Percentiles rank a stretch among this genome's conserved stretches.
Conservation (phyloP, 2,329 filamentous ascomycete species). For the Volutella citrinella region DNA sequence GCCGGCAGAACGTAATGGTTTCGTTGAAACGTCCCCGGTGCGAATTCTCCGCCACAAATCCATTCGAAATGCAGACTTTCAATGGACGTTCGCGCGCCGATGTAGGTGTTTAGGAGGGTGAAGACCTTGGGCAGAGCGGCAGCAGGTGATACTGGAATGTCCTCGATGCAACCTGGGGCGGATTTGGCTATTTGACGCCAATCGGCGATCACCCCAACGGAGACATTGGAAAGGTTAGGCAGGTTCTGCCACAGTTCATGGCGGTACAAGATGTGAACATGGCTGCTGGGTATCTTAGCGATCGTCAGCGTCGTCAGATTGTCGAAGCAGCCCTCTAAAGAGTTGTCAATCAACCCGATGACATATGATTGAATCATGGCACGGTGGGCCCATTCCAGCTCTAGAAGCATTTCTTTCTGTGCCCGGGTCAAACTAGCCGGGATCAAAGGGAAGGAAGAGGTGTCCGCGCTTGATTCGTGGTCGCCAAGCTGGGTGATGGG, state of each 20-base stretch:
- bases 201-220: conserved; percentile 61
- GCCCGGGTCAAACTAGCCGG: conserved; percentile 55
- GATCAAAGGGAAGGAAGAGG: conserved; percentile 37
- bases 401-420: conserved; percentile 67
- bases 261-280: conserved; percentile 54
- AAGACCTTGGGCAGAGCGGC: conserved; percentile 50
- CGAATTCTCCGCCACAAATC: conserved; percentile 65
- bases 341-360: conserved; percentile 61
- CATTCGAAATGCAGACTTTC: conserved; percentile 63
- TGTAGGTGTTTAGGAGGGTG: conserved; percentile 47
- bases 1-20: conserved; percentile 62
- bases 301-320: conserved; percentile 59
- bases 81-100: conserved; percentile 48
- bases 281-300: conserved; percentile 60
- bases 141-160: conserved; percentile 47
- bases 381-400: conserved; percentile 66
- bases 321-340: conserved; percentile 42
- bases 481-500: conserved; percentile 9
- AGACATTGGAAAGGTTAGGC: conserved; percentile 50
- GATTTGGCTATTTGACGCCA: conserved; percentile 60
- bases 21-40: conserved; percentile 57
- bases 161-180: conserved; percentile 48
- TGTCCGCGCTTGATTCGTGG: conserved; percentile 20
- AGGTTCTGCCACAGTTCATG: conserved; percentile 61
- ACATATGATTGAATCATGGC: conserved; percentile 68